phyloP scores from a whole-genome alignment of 2,329 filamentous ascomycete genomes.

The Venturia carpophila region DNA sequence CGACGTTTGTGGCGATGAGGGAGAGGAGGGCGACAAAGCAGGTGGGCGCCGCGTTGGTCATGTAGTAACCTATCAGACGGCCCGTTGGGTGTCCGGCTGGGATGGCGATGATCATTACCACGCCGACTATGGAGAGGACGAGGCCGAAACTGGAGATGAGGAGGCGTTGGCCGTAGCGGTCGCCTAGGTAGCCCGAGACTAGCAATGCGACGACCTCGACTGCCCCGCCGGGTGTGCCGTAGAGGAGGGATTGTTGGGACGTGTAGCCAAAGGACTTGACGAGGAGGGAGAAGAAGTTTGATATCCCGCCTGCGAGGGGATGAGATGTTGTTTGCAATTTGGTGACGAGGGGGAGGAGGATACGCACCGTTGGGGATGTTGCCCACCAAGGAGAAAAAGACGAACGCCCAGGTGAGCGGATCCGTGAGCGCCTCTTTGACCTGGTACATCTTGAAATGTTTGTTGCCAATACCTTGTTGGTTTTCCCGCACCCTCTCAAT shows the following conservation, averaged over 20 bases:
- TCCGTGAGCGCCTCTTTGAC: conserved; percentile 51
- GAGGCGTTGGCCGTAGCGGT: conserved; percentile 49
- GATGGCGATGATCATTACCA: conserved; percentile 57
- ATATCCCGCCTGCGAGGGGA: conserved; percentile 38
- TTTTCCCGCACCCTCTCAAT: conserved; percentile 66
- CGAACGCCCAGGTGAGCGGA: conserved; percentile 53
- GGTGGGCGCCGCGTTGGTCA: conserved; percentile 53
- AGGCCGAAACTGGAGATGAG: conserved; percentile 48
- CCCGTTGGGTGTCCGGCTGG: conserved; percentile 51
- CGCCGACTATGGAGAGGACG: conserved; percentile 48
- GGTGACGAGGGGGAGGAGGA: conserved; percentile 7
- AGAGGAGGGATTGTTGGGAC: conserved; percentile 52
- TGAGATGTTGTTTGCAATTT: not conserved
- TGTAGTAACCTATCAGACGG: conserved; percentile 56
- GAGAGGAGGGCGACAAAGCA: conserved; percentile 57
- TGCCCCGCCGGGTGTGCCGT: conserved; percentile 57
- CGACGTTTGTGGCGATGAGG: conserved; percentile 55
- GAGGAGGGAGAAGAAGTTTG: conserved; percentile 55
- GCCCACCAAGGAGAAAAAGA: conserved; percentile 48
- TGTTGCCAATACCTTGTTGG: conserved; percentile 65
- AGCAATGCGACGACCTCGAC: conserved; percentile 55
- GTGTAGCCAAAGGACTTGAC: conserved; percentile 60
- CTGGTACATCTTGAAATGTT: conserved; percentile 61
- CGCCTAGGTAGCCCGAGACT: conserved; percentile 49
- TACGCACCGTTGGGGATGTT: conserved; percentile 49